Conservation (phyloP, 2,329 filamentous ascomycete genomes). For the Cladosporium colombiae region DNA sequence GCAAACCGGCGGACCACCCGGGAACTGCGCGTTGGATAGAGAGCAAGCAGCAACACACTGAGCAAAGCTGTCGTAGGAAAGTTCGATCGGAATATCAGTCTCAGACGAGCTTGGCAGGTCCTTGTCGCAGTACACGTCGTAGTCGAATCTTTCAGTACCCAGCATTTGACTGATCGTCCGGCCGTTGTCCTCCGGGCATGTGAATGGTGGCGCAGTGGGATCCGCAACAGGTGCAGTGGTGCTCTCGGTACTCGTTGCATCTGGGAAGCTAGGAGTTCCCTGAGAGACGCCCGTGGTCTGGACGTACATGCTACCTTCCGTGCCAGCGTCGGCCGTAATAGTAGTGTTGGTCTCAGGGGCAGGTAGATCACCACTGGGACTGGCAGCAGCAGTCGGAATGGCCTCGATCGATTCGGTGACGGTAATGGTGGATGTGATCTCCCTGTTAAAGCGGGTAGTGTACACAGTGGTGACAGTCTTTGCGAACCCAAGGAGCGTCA, state of each 20-base stretch:
- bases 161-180: slow-evolving; percentile 36
- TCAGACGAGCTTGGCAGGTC: slow-evolving; percentile 30
- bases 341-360: background rate
- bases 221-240: background rate
- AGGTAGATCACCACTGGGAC: background rate
- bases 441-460: slow-evolving; percentile 24
- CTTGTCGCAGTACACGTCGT: slow-evolving; percentile 37
- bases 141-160: slow-evolving; percentile 36
- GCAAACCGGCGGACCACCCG: slow-evolving; percentile 31
- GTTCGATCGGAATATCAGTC: slow-evolving; percentile 27
- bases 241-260: slow-evolving; percentile 20
- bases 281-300: slow-evolving; percentile 15
- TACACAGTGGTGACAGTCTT: slow-evolving; percentile 27
- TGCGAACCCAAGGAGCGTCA: slow-evolving; percentile 27
- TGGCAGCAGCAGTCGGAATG: background rate
- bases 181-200: slow-evolving; percentile 37
- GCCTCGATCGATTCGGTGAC: background rate
- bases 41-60: slow-evolving; percentile 39
- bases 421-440: slow-evolving; percentile 26
- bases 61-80: slow-evolving; percentile 33
- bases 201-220: slow-evolving; percentile 33
- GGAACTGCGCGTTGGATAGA: slow-evolving; percentile 32
- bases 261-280: slow-evolving; percentile 14
- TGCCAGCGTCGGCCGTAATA: background rate
- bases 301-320: slow-evolving; percentile 13